Percentiles rank a stretch among this genome's conserved stretches.
Evolutionary conservation across 2,329 filamentous ascomycete genomes (phyloP).

Genomic region (Tolypocladium inflatum): DNA sequence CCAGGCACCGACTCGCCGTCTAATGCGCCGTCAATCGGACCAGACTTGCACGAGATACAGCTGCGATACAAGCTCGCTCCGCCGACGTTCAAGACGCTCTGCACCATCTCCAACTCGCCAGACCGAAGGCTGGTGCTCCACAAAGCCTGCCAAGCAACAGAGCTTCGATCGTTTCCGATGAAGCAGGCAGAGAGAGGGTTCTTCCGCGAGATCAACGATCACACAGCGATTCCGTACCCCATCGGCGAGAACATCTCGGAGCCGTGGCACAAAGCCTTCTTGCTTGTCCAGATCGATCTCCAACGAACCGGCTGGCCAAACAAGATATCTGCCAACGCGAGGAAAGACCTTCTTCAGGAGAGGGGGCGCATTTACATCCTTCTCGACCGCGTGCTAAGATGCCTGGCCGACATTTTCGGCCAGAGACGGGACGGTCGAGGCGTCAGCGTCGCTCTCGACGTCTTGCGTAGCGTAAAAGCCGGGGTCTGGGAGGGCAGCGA

Average conservation of each 20-base stretch:
- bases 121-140: slow-evolving; percentile 24
- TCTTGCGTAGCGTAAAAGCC: slow-evolving; percentile 68
- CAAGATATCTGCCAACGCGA: slow-evolving; percentile 25
- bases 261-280: slow-evolving; percentile 63
- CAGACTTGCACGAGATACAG: slow-evolving; percentile 17
- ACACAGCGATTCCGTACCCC: slow-evolving; percentile 27
- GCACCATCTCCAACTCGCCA: slow-evolving; percentile 14
- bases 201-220: slow-evolving; percentile 28
- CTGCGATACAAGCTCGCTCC: slow-evolving; percentile 23
- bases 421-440: slow-evolving; percentile 50
- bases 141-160: slow-evolving; percentile 26
- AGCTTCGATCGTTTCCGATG: slow-evolving; percentile 27
- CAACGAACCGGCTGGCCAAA: slow-evolving; percentile 51
- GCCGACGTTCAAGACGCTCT: slow-evolving; percentile 20
- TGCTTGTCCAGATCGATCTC: slow-evolving; percentile 65
- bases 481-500: slow-evolving; percentile 74
- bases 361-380: slow-evolving; percentile 19
- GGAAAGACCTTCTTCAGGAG: slow-evolving; percentile 23
- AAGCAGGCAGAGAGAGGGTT: slow-evolving; percentile 23
- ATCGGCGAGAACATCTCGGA: slow-evolving; percentile 36
- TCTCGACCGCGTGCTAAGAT: slow-evolving; percentile 25
- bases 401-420: slow-evolving; percentile 28
- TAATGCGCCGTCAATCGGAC: background rate
- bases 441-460: slow-evolving; percentile 60
- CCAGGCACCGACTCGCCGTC: background rate